Evolutionary conservation across 140 eudicot species (phyloP), one percentile per base, ranked within the genome.

Genomic region (Anethum foeniculum): DNA sequence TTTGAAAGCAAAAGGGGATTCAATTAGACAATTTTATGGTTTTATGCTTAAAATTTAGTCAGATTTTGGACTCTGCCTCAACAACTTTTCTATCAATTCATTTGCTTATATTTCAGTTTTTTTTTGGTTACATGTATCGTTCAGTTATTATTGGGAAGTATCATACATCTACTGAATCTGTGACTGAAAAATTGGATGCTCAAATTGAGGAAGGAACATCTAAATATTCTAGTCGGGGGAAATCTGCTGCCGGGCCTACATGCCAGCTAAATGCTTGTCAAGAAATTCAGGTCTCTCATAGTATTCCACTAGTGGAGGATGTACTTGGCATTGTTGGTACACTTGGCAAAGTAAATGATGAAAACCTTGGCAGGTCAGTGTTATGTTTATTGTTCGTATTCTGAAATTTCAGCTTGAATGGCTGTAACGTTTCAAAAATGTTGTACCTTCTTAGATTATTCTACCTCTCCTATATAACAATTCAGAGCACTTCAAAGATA

Each of bases 281-380:
- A 36, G 86, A 87, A 7, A 81, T 82, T 69, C 93, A 83, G 85
- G 88, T 81, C 65, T 81, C 88, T 32, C 78, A 82, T 68, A 54
- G 86, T 68, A 54, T 85, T 71, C 85, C 87, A 75, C 80, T 84
- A 46, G 84, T 77, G 0, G 85, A 89, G 80, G 97, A 92, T 80
- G 90, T 95, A 64, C 73, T 95, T 68, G 99, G 99, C 73, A 80
- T 91, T 81, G 99, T 95, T 71, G 97, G 95, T 76, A 86, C 91
- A 68, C 96, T 95, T 44, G 97, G 93, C 18, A 88, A 89, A 82
- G 88, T 90, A 28, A 86, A 89, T 62, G 93, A 95, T 85, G 93
- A 87, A 58, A 92, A 88, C 80, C 93, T 95, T 80, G 87, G 97
- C 88, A 84, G 97, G 98, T 92, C 81, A 41, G 86, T 82, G 60